These are phyloP conservation scores for Byssochlamys sp. DNA, from an alignment of 2,329 filamentous ascomycete species.

Conservation along the genomic window DNA sequence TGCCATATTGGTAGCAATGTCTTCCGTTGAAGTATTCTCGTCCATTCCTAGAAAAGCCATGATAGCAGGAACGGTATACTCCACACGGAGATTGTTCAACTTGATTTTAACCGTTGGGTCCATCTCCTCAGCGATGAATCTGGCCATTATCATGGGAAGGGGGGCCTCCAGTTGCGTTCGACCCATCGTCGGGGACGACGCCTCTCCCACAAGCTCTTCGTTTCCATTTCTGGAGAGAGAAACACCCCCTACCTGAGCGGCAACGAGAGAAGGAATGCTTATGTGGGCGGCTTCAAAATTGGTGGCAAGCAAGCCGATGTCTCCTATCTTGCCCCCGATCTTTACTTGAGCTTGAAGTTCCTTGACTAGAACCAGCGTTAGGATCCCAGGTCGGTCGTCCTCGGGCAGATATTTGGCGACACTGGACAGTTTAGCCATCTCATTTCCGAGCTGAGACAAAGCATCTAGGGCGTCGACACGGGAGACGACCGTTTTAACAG, in stretches of 20 bases:
- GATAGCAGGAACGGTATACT: slow-evolving; percentile 77
- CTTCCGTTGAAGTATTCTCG: slow-evolving; percentile 58
- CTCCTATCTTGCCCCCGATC: slow-evolving; percentile 60
- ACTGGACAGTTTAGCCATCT: slow-evolving; percentile 70
- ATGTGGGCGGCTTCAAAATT: slow-evolving; percentile 70
- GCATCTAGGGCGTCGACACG: slow-evolving; percentile 57
- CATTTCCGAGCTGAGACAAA: slow-evolving; percentile 63
- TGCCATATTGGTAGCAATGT: slow-evolving; percentile 65
- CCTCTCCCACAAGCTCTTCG: slow-evolving; percentile 63
- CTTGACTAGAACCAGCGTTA: slow-evolving; percentile 62
- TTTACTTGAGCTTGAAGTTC: slow-evolving; percentile 54
- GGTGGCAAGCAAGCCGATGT: slow-evolving; percentile 47
- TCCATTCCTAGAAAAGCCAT: slow-evolving; percentile 67
- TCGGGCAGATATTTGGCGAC: slow-evolving; percentile 93
- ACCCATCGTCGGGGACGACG: slow-evolving; percentile 31
- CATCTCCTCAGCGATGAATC: slow-evolving; percentile 87
- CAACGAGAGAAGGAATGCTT: slow-evolving; percentile 70
- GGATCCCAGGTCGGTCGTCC: slow-evolving; percentile 80
- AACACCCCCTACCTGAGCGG: slow-evolving; percentile 60
- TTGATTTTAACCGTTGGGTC: slow-evolving; percentile 85
- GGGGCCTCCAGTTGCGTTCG: slow-evolving; percentile 8
- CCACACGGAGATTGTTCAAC: slow-evolving; percentile 70
- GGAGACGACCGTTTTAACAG: slow-evolving; percentile 52
- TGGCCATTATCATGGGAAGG: slow-evolving; percentile 66
- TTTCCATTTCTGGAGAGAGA: slow-evolving; percentile 53